Percentiles rank a stretch among this genome's conserved stretches.
Evolutionary conservation across 176 grass and related monocot genomes (phyloP).

Genomic region (Aegilops sharonensis): DNA sequence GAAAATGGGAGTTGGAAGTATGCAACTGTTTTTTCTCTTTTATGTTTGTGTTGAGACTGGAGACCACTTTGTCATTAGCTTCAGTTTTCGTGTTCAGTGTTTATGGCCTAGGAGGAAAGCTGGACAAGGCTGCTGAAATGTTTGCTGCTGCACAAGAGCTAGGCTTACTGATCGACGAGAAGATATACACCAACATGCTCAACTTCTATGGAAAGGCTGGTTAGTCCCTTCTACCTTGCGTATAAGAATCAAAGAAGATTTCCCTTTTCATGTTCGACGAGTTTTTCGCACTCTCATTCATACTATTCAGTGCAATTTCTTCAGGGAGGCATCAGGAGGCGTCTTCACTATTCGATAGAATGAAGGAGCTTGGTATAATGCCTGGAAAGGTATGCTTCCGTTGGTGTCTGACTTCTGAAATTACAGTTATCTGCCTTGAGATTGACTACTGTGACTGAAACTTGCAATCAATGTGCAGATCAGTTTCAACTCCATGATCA

Average conservation of each 20-base stretch:
- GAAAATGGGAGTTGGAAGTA: not conserved
- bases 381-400: conserved; percentile 66
- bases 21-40: not conserved
- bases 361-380: conserved; percentile 80
- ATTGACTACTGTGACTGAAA: not conserved
- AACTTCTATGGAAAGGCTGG: conserved; percentile 87
- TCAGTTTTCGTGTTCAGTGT: conserved; percentile 61
- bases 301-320: conserved; percentile 21
- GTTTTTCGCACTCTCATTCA: not conserved
- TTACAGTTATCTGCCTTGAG: not conserved
- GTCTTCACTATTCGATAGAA: conserved; percentile 59
- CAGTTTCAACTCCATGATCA: conserved; percentile 84
- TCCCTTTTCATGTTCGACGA: not conserved
- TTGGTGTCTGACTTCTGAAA: not conserved
- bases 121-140: conserved; percentile 84
- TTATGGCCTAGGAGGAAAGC: conserved; percentile 81
- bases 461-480: conserved; percentile 65
- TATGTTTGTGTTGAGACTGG: not conserved
- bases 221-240: conserved; percentile 14
- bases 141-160: conserved; percentile 61
- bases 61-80: conserved; percentile 9
- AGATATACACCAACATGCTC: conserved; percentile 64
- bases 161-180: conserved; percentile 59
- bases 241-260: not conserved
- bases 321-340: conserved; percentile 55